Percentiles rank a stretch among this genome's conserved stretches.
Evolutionary conservation across 306 rosid species (phyloP).

Genomic region (Prunus mira): DNA sequence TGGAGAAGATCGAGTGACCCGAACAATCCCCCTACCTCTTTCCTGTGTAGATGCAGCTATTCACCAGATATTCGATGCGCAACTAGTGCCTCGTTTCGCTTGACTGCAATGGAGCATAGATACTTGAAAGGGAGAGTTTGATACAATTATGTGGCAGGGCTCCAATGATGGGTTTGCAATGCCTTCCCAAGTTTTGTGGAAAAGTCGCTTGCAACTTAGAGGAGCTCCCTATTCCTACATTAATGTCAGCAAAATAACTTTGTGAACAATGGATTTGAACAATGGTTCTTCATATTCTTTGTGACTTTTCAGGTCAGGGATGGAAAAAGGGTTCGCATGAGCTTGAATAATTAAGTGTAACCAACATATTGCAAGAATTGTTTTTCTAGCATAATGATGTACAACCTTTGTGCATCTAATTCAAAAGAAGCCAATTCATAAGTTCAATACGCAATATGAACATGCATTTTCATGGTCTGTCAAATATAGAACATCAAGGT

Average conservation of each 20-base stretch:
- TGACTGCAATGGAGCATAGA: neutral
- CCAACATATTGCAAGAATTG: neutral
- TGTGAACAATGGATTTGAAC: neutral
- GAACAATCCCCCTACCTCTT: neutral
- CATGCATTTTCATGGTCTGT: neutral
- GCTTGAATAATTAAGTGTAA: neutral
- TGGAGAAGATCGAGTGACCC: constrained; percentile 58
- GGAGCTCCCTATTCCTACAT: neutral
- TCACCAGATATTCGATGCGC: neutral
- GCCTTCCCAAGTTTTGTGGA: neutral
- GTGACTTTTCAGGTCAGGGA: no score
- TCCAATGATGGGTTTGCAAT: constrained; percentile 7
- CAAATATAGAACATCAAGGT: neutral
- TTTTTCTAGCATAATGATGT: neutral
- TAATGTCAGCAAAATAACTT: neutral
- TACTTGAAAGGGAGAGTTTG: neutral
- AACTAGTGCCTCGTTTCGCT: neutral
- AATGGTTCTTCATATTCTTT: neutral
- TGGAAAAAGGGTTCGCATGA: neutral
- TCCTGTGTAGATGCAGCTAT: neutral
- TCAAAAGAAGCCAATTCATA: neutral
- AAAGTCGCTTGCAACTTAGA: constrained; percentile 2
- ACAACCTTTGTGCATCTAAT: neutral
- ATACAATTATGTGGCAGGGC: neutral
- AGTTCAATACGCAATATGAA: neutral